Evolutionary conservation across 495 filamentous ascomycete species (phyloP), one percentile per base, ranked within the genome.

Genomic region (Xylaria intraflava): DNA sequence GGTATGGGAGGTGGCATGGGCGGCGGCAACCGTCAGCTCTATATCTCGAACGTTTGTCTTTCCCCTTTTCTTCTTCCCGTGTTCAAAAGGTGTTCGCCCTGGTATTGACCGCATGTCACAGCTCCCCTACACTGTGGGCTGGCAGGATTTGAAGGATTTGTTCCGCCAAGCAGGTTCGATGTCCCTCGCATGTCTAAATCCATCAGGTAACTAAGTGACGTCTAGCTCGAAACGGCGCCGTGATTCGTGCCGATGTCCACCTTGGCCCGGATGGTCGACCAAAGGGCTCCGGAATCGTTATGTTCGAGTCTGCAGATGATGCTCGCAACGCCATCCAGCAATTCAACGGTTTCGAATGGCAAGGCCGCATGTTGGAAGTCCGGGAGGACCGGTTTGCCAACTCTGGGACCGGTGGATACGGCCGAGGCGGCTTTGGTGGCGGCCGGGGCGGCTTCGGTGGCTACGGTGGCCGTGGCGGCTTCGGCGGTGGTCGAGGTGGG

Each of bases 331-430:
- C 93, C 31, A 98, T 98, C 62, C 79, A 86, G 49, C 91, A 96
- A 66, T 97, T 96, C 76, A 97, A 98, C 66, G 92, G 92, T 52
- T 96, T 95, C 68, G 93, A 98, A 45, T 98, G 93, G 93, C 92
- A 98, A 69, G 93, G 93, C 17, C 87, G 93, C 55, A 69, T 83
- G 49, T 78, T 98, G 31, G 94, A 97, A 67, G 93, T 98, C 46
- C 90, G 94, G 56, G 94, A 97, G 67, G 93, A 98, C 69, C 85
- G 94, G 33, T 98, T 91, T 67, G 94, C 94, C 33, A 84, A 82
- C 51, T 68, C 82, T 22, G 78, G 78, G 27, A 76, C 78, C 45
- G 72, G 72, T 23, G 72, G 67, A 39, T 67, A 68, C 30, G 69
- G 67, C 46, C 64, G 77, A 57, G 81, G 83, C 23, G 78, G 81